Evolutionary conservation across 352 stramenopile genomes (phyloP).

Genomic region (Paralagenidium karlingii): DNA sequence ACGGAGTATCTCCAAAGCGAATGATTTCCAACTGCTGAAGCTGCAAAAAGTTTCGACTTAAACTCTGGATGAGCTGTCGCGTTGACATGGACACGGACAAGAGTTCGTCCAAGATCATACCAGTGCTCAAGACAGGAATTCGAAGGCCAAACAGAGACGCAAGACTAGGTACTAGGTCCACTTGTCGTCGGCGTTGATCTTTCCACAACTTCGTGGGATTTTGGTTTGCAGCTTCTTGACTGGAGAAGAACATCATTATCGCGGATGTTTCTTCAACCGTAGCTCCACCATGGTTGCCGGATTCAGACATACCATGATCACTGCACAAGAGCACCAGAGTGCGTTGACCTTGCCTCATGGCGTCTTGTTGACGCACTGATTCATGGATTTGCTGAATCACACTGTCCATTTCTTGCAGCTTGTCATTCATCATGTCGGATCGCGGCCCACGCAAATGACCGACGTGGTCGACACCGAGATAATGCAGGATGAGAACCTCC

Average conservation of each 20-base stretch:
- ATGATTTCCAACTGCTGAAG: constrained; percentile 7
- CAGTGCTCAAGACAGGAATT: constrained; percentile 56
- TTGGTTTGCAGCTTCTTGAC: constrained; percentile 14
- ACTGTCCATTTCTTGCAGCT: constrained; percentile 76
- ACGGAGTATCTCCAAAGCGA: constrained; percentile 6
- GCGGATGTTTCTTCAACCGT: constrained; percentile 76
- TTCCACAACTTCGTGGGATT: neutral
- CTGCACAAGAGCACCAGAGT: constrained; percentile 76
- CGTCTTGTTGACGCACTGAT: constrained; percentile 48
- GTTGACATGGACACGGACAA: constrained; percentile 12
- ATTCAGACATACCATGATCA: constrained; percentile 84
- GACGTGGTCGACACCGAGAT: constrained; percentile 79
- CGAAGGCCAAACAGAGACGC: constrained; percentile 50
- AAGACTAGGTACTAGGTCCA: constrained; percentile 80
- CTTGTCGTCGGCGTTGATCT: constrained; percentile 26
- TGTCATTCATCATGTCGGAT: constrained; percentile 62
- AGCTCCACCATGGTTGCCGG: constrained; percentile 77
- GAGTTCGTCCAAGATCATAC: constrained; percentile 46
- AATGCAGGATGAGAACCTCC: constrained; percentile 80
- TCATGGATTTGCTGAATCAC: constrained; percentile 45
- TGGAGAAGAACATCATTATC: constrained; percentile 61
- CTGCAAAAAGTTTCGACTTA: constrained; percentile 53
- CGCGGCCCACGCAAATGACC: constrained; percentile 69
- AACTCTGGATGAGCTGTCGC: constrained; percentile 8
- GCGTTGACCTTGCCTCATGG: constrained; percentile 10